These are phyloP conservation scores for Henckelia pumila DNA, from an alignment of 257 asterid genomes.

Conservation along the genomic window DNA sequence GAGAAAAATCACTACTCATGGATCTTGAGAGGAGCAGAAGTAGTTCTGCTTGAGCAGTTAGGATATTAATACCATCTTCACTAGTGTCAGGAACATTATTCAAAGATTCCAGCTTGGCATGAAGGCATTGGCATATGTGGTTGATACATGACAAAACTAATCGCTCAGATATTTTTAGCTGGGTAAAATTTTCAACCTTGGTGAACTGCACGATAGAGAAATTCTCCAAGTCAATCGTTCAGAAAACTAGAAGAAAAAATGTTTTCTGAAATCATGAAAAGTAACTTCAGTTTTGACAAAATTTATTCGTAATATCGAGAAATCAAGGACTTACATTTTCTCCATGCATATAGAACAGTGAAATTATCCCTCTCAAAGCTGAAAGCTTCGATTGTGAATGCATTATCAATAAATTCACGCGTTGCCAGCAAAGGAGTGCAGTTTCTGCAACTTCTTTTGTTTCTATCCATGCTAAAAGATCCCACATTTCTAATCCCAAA, in stretches of 20 bases:
- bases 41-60: conserved; percentile 73
- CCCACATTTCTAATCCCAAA: conserved; percentile 81
- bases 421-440: conserved; percentile 59
- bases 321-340: conserved; percentile 44
- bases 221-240: conserved; percentile 22
- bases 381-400: conserved; percentile 61
- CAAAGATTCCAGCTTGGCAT: conserved; percentile 51
- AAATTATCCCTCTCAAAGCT: conserved; percentile 66
- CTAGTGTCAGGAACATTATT: conserved; percentile 41
- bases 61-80: conserved; percentile 55
- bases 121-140: conserved; percentile 57
- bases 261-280: too few relatives aligned
- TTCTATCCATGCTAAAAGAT: conserved; percentile 59
- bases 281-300: neutral
- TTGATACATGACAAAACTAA: conserved; percentile 54
- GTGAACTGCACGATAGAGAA: conserved; percentile 53
- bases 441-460: conserved; percentile 65
- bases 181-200: conserved; percentile 37
- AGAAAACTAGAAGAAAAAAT: neutral
- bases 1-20: conserved; percentile 33
- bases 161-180: conserved; percentile 55
- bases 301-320: conserved; percentile 10
- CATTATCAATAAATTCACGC: conserved; percentile 55
- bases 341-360: conserved; percentile 55
- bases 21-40: conserved; percentile 62